A percentile compares a stretch with the other conserved stretches of the same genome.
Conservation (phyloP, 495 filamentous ascomycete species). For the Apodospora peruviana region DNA sequence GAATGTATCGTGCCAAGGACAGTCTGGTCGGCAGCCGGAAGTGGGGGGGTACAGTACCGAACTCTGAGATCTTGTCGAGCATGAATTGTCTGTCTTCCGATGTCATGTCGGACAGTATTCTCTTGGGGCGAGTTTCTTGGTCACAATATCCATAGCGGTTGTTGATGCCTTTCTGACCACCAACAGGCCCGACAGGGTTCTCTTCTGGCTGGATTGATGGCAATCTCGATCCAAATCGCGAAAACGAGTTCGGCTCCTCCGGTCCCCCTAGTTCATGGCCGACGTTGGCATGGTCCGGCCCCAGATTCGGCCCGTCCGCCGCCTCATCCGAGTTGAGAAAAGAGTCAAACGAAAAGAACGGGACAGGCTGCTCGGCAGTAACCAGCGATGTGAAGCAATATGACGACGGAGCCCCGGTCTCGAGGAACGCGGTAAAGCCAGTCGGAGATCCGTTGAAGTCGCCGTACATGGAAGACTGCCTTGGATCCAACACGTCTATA, state of each 20-base stretch:
- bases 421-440: background rate
- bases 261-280: background rate
- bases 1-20: constrained; percentile 7
- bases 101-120: background rate
- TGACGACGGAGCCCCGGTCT: background rate
- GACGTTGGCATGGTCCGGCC: background rate
- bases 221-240: background rate
- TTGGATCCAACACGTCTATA: background rate
- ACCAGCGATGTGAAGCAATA: background rate
- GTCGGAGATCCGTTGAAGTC: background rate
- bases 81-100: background rate
- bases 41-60: background rate
- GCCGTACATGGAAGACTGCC: background rate
- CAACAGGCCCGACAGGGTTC: background rate
- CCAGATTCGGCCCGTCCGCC: background rate
- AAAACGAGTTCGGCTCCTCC: background rate
- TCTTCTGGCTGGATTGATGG: constrained; percentile 1
- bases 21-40: constrained; percentile 10
- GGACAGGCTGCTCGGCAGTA: background rate
- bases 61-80: background rate
- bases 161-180: background rate
- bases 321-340: background rate
- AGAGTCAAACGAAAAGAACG: background rate
- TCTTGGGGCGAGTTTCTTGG: background rate
- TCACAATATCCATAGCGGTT: background rate